A percentile compares a stretch with the other conserved stretches of the same genome.
These are phyloP conservation scores for Arabidopsis lyrata DNA, from an alignment of 441 rosid genomes.

Conservation along the genomic window DNA sequence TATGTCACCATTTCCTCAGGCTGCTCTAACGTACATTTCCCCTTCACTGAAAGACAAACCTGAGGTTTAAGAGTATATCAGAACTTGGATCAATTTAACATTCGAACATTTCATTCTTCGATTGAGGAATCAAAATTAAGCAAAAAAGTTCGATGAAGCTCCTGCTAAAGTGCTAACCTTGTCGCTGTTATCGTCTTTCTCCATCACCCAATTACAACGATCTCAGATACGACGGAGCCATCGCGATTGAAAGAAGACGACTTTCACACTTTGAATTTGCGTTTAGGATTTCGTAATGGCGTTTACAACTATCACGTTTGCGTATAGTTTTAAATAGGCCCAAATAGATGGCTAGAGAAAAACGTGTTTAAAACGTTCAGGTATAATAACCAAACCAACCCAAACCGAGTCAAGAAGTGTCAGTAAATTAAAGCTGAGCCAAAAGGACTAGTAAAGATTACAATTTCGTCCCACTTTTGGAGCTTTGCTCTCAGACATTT, in stretches of 20 bases:
- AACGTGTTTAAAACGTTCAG: no score
- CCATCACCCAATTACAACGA: conserved; percentile 29
- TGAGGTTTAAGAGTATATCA: conserved; percentile 21
- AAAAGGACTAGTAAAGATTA: no score
- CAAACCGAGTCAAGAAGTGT: no score
- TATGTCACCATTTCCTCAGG: conserved; percentile 44
- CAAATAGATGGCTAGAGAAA: no score
- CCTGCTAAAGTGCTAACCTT: conserved; percentile 27
- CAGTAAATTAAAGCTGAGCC: no score
- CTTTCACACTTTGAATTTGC: conserved; percentile 4
- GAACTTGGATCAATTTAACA: conserved; percentile 10
- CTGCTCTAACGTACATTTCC: conserved; percentile 1
- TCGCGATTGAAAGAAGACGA: conserved; percentile 10
- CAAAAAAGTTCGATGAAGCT: background rate
- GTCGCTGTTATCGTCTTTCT: conserved; percentile 31
- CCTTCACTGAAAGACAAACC: conserved; percentile 25
- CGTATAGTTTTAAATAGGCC: background rate
- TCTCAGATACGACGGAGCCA: conserved; percentile 27
- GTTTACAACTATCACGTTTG: background rate
- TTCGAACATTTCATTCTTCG: background rate
- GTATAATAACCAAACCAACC: no score
- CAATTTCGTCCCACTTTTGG: no score
- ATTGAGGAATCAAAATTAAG: conserved; percentile 19
- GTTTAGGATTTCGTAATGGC: background rate
- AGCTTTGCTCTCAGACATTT: no score